Base-by-base conservation (phyloP, 257 asterid genomes). In the Capsicum rhomboideum region DNA sequence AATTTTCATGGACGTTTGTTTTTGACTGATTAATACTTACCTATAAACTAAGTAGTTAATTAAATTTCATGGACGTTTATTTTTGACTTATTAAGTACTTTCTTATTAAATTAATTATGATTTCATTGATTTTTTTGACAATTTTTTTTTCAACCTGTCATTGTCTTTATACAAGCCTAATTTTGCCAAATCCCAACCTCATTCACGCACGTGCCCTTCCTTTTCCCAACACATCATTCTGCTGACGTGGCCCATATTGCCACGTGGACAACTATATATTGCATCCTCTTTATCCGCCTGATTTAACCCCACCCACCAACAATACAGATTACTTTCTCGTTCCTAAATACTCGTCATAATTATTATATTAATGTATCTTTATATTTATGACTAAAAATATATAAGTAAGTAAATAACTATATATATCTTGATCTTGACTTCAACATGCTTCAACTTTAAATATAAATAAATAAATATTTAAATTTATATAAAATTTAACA, bases 261-360 rank as follows among this genome's bases (percentile, higher is more conserved):
- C 94, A 94, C 97, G 97, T 93, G 94, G 80, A 88, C 89, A 72
- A 84, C 91, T 89, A 91, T 86, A 84, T 85, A 90, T 89, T 89
- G 90, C 92, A 89, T n/a, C 82, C 88, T 20, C 90, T 87, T 90
- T 93, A 91, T 91, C 94, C 93, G 77, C 85, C 88, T 26, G 58
- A 68, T 71, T 86, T 79, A 66, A 66, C 74, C 74, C 74, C 74
- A 66, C 72, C 42, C n/a, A n/a, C 72, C 44, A n/a, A n/a, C n/a
- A n/a, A n/a, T n/a, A n/a, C n/a, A n/a, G n/a, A n/a, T n/a, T n/a
- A n/a, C n/a, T n/a, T n/a, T n/a, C n/a, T n/a, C n/a, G n/a, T n/a
- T n/a, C n/a, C n/a, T n/a, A n/a, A n/a, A n/a, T n/a, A n/a, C n/a
- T n/a, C n/a, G n/a, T n/a, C n/a, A n/a, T n/a, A n/a, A n/a, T n/a